Percentiles rank a stretch among this genome's conserved stretches.
phyloP scores from a whole-genome alignment of 2,329 filamentous ascomycete species.

The Allantophomopsis cytisporea region DNA sequence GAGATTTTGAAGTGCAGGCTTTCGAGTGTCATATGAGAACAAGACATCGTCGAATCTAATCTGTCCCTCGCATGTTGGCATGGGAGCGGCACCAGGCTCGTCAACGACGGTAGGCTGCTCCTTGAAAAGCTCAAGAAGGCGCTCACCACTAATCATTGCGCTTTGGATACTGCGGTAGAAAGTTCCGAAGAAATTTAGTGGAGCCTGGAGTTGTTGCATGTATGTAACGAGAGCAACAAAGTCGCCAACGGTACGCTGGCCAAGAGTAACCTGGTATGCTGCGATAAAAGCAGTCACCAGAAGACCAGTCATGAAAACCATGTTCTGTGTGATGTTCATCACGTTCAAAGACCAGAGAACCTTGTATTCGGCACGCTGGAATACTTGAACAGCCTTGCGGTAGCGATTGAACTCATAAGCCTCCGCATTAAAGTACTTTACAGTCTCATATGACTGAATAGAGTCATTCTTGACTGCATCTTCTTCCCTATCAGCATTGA shows the following conservation, averaged over 20 bases:
- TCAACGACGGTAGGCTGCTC: conserved; percentile 88
- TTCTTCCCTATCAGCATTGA: conserved; percentile 86
- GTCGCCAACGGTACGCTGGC: conserved; percentile 50
- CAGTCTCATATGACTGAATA: conserved; percentile 94
- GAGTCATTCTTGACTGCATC: conserved; percentile 98
- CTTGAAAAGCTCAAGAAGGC: conserved; percentile 90
- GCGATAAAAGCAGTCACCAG: conserved; percentile 60
- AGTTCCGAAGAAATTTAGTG: conserved; percentile 79
- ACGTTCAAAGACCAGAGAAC: conserved; percentile 65
- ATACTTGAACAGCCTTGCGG: conserved; percentile 53
- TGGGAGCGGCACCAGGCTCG: conserved; percentile 43
- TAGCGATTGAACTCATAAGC: conserved; percentile 67
- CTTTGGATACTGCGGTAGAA: conserved; percentile 96
- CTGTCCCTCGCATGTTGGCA: conserved; percentile 62
- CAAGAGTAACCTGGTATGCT: conserved; percentile 62
- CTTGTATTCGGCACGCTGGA: conserved; percentile 62
- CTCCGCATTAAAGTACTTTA: conserved; percentile 84
- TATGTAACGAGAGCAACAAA: conserved; percentile 67
- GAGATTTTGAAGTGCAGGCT: conserved; percentile 71
- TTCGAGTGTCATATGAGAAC: conserved; percentile 81
- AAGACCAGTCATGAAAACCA: conserved; percentile 68
- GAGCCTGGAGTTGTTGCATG: conserved; percentile 66
- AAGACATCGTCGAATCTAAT: conserved; percentile 81
- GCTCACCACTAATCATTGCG: conserved; percentile 93
- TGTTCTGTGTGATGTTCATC: conserved; percentile 70